Evolutionary conservation across 176 grass and related monocot species (phyloP).

Genomic region (Zoysia japonica): DNA sequence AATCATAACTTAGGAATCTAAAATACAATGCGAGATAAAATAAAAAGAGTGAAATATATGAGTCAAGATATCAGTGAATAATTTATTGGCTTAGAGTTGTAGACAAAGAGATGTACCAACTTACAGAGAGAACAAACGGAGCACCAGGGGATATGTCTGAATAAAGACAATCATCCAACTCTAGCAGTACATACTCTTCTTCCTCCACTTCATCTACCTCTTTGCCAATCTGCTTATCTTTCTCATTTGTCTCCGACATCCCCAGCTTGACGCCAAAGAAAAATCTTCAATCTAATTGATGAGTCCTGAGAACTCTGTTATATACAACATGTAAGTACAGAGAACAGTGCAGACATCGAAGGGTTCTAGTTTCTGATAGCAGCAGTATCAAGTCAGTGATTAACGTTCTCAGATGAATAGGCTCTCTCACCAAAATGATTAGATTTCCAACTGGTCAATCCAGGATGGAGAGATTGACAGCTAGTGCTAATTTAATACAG

Average conservation of each 20-base stretch:
- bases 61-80: conserved; percentile 17
- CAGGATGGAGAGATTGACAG: neutral
- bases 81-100: neutral
- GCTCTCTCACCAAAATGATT: neutral
- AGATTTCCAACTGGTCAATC: neutral
- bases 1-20: conserved; percentile 6
- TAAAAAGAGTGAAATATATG: neutral
- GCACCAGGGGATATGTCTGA: conserved; percentile 64
- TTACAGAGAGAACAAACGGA: conserved; percentile 78
- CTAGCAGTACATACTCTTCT: conserved; percentile 70
- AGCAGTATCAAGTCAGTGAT: neutral
- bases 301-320: neutral
- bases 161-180: conserved; percentile 68
- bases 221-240: conserved; percentile 37
- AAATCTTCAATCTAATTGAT: conserved; percentile 1
- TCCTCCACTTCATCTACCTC: conserved; percentile 47
- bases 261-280: conserved; percentile 5
- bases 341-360: neutral
- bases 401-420: neutral
- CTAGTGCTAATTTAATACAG: neutral
- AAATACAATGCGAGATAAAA: neutral
- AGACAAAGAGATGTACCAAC: conserved; percentile 12
- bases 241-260: conserved; percentile 42
- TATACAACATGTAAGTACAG: neutral
- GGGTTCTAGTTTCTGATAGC: neutral